Base-by-base conservation (phyloP, 2,329 filamentous ascomycete species). In the Apiospora phragmitis region DNA sequence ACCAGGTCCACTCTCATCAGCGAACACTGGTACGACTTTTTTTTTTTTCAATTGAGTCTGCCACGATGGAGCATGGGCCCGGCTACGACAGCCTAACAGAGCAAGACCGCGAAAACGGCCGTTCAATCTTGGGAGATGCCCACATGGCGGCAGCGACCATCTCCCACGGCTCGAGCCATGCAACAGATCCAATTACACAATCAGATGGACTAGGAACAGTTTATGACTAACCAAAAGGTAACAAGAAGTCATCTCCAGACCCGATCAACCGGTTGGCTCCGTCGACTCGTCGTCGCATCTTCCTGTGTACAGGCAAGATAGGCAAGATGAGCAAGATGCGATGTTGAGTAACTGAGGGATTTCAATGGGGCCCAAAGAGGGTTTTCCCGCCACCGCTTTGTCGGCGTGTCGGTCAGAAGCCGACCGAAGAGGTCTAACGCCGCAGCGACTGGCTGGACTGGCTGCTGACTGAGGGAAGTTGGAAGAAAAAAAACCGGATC, bases 311-410 rank as follows among this genome's bases (percentile, higher is more conserved):
- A 21, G 18, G 43, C 43, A 21, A n/a, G 43, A 51, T 51, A 24
- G 11, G 47, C 47, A 51, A n/a, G 24, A 51, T 21, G 49, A 32
- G 16, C 6, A 18, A 55, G 47, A 24, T 12, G 9, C 11, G n/a
- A 12, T 24, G 47, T 14, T 24, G 24, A 29, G 4, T 18, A 9
- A 26, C 24, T 29, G 49, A 55, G 29, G 55, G 55, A 38, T 38
- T 62, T n/a, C 55, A 38, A 62, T 62, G 55, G 55, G 55, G 51
- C 51, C 47, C 18, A 38, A 62, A 62, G 55, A 62, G 55, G 55
- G 55, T 62, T 62, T 62, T 62, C 55, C 55, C 55, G 55, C 55
- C 55, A 62, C 55, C 32, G 55, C 55, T n/a, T 62, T 38, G 55
- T 62, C 55, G 55, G 29, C 32, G 26, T 18, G 16, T 62, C 51